Base-by-base conservation (phyloP, 176 grass and related monocot species). In the Musa schizocarpa region DNA sequence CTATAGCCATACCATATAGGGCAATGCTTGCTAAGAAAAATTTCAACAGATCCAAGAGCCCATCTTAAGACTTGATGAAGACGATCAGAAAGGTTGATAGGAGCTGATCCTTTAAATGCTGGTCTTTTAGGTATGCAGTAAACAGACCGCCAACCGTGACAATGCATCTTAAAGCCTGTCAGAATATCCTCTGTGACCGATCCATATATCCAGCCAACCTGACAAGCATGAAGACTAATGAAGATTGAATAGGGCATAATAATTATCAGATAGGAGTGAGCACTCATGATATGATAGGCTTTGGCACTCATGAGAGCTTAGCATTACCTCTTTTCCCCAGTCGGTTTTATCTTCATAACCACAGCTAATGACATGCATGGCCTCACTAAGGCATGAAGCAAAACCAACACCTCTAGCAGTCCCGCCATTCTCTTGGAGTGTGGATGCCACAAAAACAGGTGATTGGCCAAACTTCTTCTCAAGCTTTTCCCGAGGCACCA, bases 191-290 rank as follows among this genome's bases (percentile, higher is more conserved):
- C 84, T 2, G 84, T 86, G 43, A 86, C 84, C 0, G 84, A 86
- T 69, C 80, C 85, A 76, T 87, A 87, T 71, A 87, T 87, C 85
- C 85, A 87, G 54, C 85, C 85, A 78, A 83, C 85, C 85, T 87
- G 71, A 0, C 19, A 80, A 62, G 26, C 1, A 63, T 11, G 54
- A 52, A 52, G 23, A 80, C 2, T 52, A 29, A 68, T 34, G 27
- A 29, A 43, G 14, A 8, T 14, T 34, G 25, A 17, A 14, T 9
- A 3, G 14, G 25, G 34, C 22, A 27, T 13, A 11, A 62, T 17
- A 17, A 19, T 62, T 62, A 17, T 17, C 57, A 20, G 10, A 62
- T 17, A 62, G 13, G 20, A 57, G 16, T 43, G 34, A 43, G 34
- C 34, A 17, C 20, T 21, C 57, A 17, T 5, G 17, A 6, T 62